Evolutionary conservation across 129 eudicot genomes (phyloP).

Genomic region (Saposhnikovia divaricata): DNA sequence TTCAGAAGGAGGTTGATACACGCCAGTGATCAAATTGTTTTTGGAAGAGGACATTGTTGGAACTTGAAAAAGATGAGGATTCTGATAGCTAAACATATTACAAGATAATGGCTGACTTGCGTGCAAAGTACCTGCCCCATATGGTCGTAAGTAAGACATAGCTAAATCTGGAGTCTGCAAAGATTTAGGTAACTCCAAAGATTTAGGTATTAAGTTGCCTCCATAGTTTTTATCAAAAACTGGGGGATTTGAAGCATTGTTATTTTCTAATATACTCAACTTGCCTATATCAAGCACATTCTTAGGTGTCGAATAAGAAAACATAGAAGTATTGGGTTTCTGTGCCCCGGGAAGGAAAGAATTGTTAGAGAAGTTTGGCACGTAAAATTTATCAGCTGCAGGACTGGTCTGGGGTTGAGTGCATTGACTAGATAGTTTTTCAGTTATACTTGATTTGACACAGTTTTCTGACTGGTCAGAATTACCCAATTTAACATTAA

Average conservation of each 20-base stretch:
- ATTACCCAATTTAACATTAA: conserved; percentile 8
- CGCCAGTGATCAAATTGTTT: not conserved
- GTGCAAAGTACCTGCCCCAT: not conserved
- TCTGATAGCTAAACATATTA: not conserved
- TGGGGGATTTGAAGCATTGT: not conserved
- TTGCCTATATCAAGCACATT: conserved; percentile 14
- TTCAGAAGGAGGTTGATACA: conserved; percentile 13
- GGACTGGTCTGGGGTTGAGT: conserved; percentile 9
- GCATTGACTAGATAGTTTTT: conserved; percentile 2
- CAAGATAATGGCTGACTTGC: not conserved
- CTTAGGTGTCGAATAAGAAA: not conserved
- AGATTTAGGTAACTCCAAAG: not conserved
- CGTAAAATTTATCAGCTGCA: conserved; percentile 6
- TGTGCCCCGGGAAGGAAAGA: conserved; percentile 3
- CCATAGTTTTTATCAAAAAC: not conserved
- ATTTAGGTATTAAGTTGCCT: not conserved
- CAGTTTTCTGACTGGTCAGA: conserved; percentile 10
- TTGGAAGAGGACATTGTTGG: not conserved
- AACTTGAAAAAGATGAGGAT: conserved; percentile 8
- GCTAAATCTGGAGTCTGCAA: not conserved
- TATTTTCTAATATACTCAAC: not conserved
- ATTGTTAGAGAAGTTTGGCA: conserved; percentile 1
- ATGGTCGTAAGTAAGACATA: not conserved
- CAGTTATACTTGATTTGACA: not conserved
- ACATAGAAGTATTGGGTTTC: conserved; percentile 18